Conservation (phyloP, 768 basidiomycete species). For the Leucocoprinus sp. region DNA sequence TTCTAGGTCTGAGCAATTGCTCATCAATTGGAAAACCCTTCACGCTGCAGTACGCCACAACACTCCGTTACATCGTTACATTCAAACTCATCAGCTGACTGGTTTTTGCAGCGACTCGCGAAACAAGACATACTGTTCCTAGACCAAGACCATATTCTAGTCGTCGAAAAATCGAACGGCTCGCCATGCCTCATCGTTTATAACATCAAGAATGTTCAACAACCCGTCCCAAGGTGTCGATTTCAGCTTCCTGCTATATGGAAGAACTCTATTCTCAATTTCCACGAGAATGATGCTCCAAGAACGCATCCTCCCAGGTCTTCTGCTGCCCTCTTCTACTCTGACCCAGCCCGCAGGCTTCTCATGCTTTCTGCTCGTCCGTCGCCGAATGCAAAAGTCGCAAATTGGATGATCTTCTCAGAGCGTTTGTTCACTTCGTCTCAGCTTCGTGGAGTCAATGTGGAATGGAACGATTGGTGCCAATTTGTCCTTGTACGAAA, state of each 20-base stretch:
- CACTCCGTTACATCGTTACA: conserved; percentile 1
- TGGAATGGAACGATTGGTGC: conserved; percentile 52
- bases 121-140: conserved; percentile 41
- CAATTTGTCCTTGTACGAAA: conserved; percentile 41
- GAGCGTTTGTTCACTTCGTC: conserved; percentile 41
- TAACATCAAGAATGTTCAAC: conserved; percentile 35
- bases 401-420: conserved; percentile 47
- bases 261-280: conserved; percentile 36
- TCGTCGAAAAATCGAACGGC: conserved; percentile 28
- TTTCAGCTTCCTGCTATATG: conserved; percentile 52
- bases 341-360: conserved; percentile 43
- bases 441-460: conserved; percentile 30
- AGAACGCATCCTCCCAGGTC: conserved; percentile 21
- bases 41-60: conserved; percentile 32
- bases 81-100: conserved; percentile 5
- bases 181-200: conserved; percentile 35
- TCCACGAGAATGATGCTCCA: conserved; percentile 40
- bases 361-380: conserved; percentile 40
- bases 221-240: conserved; percentile 35
- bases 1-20: conserved; percentile 34
- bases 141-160: conserved; percentile 36
- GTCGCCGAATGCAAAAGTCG: conserved; percentile 22
- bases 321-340: conserved; percentile 46
- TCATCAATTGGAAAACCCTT: conserved; percentile 43
- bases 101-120: conserved; percentile 35